Evolutionary conservation across 2,329 filamentous ascomycete genomes (phyloP), one percentile per base, ranked within the genome.

Genomic region (Calonectria pseudoreteaudii): DNA sequence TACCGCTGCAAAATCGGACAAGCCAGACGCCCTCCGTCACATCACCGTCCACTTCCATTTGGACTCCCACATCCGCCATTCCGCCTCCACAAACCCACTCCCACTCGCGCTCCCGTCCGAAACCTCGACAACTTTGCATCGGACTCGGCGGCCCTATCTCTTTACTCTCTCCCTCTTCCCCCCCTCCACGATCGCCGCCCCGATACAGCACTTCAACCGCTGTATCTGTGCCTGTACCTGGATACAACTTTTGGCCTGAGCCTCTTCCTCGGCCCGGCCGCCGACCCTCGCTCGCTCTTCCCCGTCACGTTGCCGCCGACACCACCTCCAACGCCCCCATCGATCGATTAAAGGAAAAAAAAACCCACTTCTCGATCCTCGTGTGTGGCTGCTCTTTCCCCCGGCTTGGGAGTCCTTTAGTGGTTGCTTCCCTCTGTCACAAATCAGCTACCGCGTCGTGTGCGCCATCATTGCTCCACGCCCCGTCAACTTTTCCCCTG

Each of bases 61-160:
- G 58, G 58, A 65, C 66, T 60, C 68, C 71, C 71, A 64, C 71
- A 66, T 73, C 71, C 71, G 60, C 69, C 69, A 71, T 71, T 71
- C 64, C 65, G 50, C 71, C 71, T 73, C 71, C 71, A 66, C 71
- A 70, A 70, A 70, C 53, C 71, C 71, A 69, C 71, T 66, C 60
- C 56, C 60, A 41, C 47, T 53, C 47, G 49, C 70, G 49, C 56
- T 64, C 58, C 65, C 31, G 50, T 69, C 66, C 60, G 36, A 66
- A 69, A 73, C 52, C 52, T 65, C 44, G 44, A 66, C 60, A 65
- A 56, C 65, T 47, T 66, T 52, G 49, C 62, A 68, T 66, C 44
- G 58, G 70, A 69, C 58, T 58, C 66, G 60, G 66, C 49, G 31
- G 49, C 49, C 34, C 66, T 38, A 36, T 44, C 58, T 47, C 20